Conservation (phyloP, 305 asterid species). For the Fraxinus platypoda region DNA sequence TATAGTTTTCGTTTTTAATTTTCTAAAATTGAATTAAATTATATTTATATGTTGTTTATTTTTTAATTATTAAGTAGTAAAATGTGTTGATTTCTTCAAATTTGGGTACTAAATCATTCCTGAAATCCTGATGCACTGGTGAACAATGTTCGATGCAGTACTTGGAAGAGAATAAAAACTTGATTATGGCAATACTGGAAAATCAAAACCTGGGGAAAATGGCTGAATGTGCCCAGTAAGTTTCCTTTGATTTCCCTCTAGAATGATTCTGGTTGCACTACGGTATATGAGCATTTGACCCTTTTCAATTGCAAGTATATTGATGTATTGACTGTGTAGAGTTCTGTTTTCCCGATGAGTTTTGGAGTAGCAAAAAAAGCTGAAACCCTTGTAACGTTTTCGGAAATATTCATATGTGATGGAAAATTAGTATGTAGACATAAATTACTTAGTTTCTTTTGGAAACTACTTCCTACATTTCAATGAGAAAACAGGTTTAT, state of each 20-base stretch:
- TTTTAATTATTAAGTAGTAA: not conserved
- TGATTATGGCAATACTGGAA: conserved; percentile 58
- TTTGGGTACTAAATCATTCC: not conserved
- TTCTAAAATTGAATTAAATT: not conserved
- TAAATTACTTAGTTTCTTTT: not conserved
- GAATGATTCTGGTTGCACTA: not conserved
- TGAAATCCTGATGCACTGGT: not conserved
- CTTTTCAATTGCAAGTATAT: not conserved
- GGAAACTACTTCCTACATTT: not conserved
- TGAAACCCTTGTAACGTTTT: not conserved
- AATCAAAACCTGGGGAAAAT: conserved; percentile 54
- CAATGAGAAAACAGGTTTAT: not conserved
- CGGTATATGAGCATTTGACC: not conserved
- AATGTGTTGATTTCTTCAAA: not conserved
- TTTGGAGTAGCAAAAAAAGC: not conserved
- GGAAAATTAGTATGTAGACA: not conserved
- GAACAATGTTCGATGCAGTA: conserved; percentile 32
- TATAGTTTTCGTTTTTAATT: not conserved
- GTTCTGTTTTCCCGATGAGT: not conserved
- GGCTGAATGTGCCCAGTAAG: conserved; percentile 62
- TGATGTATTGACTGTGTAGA: not conserved
- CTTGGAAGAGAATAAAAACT: conserved; percentile 58
- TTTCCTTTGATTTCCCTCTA: not conserved
- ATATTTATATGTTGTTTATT: not conserved
- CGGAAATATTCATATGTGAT: not conserved